These are phyloP conservation scores for Cercospora sp. DNA, from an alignment of 2,329 filamentous ascomycete genomes.

Conservation along the genomic window DNA sequence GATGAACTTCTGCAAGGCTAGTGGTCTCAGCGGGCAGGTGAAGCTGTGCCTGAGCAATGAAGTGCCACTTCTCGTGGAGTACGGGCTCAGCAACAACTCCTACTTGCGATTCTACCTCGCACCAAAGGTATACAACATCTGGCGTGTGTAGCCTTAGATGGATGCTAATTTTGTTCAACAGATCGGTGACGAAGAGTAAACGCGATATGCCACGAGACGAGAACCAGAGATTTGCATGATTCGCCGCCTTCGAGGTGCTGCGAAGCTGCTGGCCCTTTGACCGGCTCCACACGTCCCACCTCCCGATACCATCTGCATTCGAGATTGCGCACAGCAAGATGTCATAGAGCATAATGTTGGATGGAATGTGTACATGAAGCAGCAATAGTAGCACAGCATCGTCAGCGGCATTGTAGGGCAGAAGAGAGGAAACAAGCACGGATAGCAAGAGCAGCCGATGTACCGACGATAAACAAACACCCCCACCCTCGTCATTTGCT, in stretches of 20 bases:
- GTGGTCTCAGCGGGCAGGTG: slow-evolving; percentile 75
- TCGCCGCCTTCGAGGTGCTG: not conserved
- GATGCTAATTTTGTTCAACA: slow-evolving; percentile 39
- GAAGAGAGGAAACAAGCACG: slow-evolving; percentile 2
- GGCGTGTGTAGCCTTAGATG: not conserved
- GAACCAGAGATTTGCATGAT: not conserved
- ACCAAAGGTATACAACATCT: slow-evolving; percentile 73
- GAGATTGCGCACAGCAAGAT: slow-evolving; percentile 4
- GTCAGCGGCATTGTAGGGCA: not conserved
- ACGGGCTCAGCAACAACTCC: slow-evolving; percentile 75
- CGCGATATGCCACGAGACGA: not conserved
- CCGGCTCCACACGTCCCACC: not conserved
- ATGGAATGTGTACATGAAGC: slow-evolving; percentile 4
- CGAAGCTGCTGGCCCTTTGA: not conserved
- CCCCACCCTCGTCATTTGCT: slow-evolving; percentile 21
- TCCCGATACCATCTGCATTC: slow-evolving; percentile 3
- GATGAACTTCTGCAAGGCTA: slow-evolving; percentile 99
- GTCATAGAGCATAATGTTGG: slow-evolving; percentile 11
- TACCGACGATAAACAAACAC: slow-evolving; percentile 13
- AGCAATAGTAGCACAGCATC: not conserved
- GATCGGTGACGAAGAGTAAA: slow-evolving; percentile 69
- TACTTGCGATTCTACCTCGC: slow-evolving; percentile 97
- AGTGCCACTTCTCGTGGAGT: slow-evolving; percentile 94
- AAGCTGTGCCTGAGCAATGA: slow-evolving; percentile 94
- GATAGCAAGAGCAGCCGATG: slow-evolving; percentile 6